Evolutionary conservation across 768 basidiomycete genomes (phyloP), one percentile per base, ranked within the genome.

Genomic region (Xerocomus spinulosus): DNA sequence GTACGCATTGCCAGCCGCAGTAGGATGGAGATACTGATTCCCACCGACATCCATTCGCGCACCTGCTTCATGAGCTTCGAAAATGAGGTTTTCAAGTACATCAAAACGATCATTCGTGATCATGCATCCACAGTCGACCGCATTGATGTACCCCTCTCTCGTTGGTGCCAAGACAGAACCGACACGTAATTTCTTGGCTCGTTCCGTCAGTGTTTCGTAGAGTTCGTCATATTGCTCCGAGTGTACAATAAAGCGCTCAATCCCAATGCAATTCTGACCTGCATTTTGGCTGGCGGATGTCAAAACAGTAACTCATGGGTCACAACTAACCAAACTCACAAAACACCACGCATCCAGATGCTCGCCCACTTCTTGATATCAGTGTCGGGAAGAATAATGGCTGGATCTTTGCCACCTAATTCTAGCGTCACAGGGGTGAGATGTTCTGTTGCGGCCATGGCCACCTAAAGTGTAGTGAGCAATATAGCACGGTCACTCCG

Each of bases 221-320:
- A 98, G 78, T 5, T 83, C 80, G 39, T 92, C 80, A 57, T 93
- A 87, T 58, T 91, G 85, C 0, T 75, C 75, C 0, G 71, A 62
- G 58, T 93, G 92, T 30, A 98, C 91, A 38, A 98, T 79, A 54
- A 98, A 78, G 2, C 93, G 81, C 66, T 99, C 95, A 53, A 94
- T 89, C 29, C 94, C 95, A 58, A 99, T 95, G 66, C 95, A 99
- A 59, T 97, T 97, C 70, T 97, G 95, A 18, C 94, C 94, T 42
- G 80, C 79, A 50, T 92, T 91, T 73, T 93, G 92, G 74, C 92
- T 93, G 60, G 23, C 20, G 14, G 39, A 15, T 34, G 30, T 36
- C 28, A 46, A 48, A 34, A 48, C n/a, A 38, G 18, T 5, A 20
- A 40, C 37, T 21, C 24, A 46, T 3, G 3, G 13, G 28, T 9